Conservation (phyloP, 1,284 basidiomycete species). For the Moesziomyces globuligerus region DNA sequence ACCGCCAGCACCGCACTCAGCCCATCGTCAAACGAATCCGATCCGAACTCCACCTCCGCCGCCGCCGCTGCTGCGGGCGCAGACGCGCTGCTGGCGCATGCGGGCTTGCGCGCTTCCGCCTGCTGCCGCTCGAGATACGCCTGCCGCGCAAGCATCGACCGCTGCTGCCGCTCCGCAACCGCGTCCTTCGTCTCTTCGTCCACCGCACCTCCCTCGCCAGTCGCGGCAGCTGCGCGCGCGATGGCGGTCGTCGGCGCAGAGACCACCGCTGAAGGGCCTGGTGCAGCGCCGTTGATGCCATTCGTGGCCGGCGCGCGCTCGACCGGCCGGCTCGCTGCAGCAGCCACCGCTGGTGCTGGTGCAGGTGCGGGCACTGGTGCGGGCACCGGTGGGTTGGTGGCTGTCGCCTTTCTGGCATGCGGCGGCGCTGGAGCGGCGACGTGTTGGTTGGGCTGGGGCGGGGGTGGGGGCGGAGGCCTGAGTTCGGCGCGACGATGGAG, state of each 20-base stretch:
- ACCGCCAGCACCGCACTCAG: constrained; percentile 26
- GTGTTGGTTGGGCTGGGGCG: constrained; percentile 13
- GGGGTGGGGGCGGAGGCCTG: constrained; percentile 13
- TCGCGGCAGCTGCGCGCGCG: background rate
- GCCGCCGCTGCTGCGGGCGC: background rate
- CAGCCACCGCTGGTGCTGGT: too few species aligned
- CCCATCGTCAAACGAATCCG: constrained; percentile 36
- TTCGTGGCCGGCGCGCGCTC: background rate
- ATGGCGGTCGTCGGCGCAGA: too few species aligned
- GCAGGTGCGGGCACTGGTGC: background rate
- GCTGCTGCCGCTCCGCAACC: constrained; percentile 27
- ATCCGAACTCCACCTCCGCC: constrained; percentile 22
- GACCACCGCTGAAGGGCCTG: too few species aligned
- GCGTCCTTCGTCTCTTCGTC: constrained; percentile 8
- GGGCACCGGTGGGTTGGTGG: background rate
- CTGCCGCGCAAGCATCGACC: constrained; percentile 32
- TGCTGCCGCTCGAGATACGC: constrained; percentile 41
- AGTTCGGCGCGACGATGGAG: constrained; percentile 49
- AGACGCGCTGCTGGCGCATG: background rate
- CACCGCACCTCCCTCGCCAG: background rate
- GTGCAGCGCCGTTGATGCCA: background rate
- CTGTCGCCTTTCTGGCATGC: background rate
- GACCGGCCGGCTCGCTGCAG: too few species aligned
- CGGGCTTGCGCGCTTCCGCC: constrained; percentile 13
- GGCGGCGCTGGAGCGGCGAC: background rate